Evolutionary conservation across 768 basidiomycete genomes (phyloP).

Genomic region (Termitomyces sp.): DNA sequence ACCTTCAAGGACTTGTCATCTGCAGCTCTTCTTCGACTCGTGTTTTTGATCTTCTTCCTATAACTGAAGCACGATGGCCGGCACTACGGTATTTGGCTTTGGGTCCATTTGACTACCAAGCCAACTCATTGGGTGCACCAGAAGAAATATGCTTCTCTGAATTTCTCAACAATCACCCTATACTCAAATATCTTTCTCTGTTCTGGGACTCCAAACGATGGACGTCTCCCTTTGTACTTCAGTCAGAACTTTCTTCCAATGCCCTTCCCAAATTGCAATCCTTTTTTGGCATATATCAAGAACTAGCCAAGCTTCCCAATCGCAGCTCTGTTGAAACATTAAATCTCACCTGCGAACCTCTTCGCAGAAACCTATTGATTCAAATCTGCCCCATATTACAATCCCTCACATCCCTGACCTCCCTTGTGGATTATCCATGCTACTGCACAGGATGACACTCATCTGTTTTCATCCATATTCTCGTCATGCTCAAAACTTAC

Average conservation of each 20-base stretch:
- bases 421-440: slow-evolving; percentile 46
- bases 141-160: slow-evolving; percentile 22
- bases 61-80: slow-evolving; percentile 35
- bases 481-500: slow-evolving; percentile 31
- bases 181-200: slow-evolving; percentile 36
- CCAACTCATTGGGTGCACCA: slow-evolving; percentile 31
- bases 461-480: slow-evolving; percentile 30
- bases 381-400: slow-evolving; percentile 28
- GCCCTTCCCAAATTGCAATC: slow-evolving; percentile 31
- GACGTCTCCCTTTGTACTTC: slow-evolving; percentile 37
- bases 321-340: slow-evolving; percentile 30
- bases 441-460: slow-evolving; percentile 23
- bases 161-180: slow-evolving; percentile 33
- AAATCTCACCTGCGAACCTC: slow-evolving; percentile 45
- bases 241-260: slow-evolving; percentile 22
- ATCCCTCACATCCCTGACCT: slow-evolving; percentile 30
- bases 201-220: slow-evolving; percentile 47
- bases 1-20: slow-evolving; percentile 43
- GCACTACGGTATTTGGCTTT: slow-evolving; percentile 37
- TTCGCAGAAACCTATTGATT: slow-evolving; percentile 30
- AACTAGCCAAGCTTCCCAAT: slow-evolving; percentile 33
- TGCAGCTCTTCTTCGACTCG: slow-evolving; percentile 44
- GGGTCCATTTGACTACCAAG: slow-evolving; percentile 44
- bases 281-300: slow-evolving; percentile 43
- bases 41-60: slow-evolving; percentile 35